phyloP scores from a whole-genome alignment of 2,329 filamentous ascomycete genomes.

The Cladosporium oxysporum region DNA sequence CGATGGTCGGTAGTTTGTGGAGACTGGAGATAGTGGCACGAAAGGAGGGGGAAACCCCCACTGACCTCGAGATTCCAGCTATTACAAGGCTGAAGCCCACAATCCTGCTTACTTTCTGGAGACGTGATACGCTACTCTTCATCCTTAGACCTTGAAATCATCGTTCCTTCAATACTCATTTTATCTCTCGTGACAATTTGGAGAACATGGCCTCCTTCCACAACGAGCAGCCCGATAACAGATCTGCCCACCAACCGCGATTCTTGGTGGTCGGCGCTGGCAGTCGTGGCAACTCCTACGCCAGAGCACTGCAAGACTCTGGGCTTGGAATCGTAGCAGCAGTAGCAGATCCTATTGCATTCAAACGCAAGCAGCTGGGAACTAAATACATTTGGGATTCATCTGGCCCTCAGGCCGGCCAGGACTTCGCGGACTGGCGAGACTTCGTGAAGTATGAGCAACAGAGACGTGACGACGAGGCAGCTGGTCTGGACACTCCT shows the following conservation, averaged over 20 bases:
- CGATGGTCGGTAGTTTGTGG: too few species aligned
- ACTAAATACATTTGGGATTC: slow-evolving; percentile 69
- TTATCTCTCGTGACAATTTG: background rate
- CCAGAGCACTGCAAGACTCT: slow-evolving; percentile 63
- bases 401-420: slow-evolving; percentile 49
- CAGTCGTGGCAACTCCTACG: slow-evolving; percentile 75
- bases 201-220: background rate
- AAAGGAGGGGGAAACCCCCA: background rate
- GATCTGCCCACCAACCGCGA: slow-evolving; percentile 40
- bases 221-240: background rate
- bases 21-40: background rate
- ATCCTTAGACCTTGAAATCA: background rate
- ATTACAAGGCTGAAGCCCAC: background rate
- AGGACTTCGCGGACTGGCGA: slow-evolving; percentile 73
- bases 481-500: slow-evolving; percentile 46
- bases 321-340: slow-evolving; percentile 71
- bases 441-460: slow-evolving; percentile 75
- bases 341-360: slow-evolving; percentile 77
- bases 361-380: slow-evolving; percentile 73
- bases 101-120: slow-evolving; percentile 4
- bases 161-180: background rate
- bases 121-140: background rate
- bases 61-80: background rate
- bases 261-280: slow-evolving; percentile 83
- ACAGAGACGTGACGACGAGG: slow-evolving; percentile 57